A percentile compares a stretch with the other conserved stretches of the same genome.
Conservation (phyloP, 345 rosid species). For the Arabidopsis suecica region DNA sequence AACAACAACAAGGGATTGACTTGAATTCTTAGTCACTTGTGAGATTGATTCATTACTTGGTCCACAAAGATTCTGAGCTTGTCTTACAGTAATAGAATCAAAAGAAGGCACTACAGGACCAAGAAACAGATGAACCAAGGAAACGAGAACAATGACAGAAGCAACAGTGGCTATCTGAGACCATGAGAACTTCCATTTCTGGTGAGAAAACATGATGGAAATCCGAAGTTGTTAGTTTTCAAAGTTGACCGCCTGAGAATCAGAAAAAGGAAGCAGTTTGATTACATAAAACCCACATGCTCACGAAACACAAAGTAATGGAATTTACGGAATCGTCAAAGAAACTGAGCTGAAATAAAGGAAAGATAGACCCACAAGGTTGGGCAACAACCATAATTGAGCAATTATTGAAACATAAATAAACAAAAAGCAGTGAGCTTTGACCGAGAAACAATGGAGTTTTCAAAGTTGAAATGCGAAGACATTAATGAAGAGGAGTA, state of each 20-base stretch:
- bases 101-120: constrained; percentile 77
- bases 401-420: constrained; percentile 1
- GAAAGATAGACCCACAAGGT: constrained; percentile 11
- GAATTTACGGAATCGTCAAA: constrained; percentile 10
- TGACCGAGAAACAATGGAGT: constrained; percentile 34
- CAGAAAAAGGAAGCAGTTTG: constrained; percentile 17
- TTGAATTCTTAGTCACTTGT: constrained; percentile 34
- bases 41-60: constrained; percentile 54
- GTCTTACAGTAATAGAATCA: constrained; percentile 54
- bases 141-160: constrained; percentile 63
- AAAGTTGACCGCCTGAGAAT: constrained; percentile 37
- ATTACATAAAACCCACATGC: neutral
- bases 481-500: constrained; percentile 13
- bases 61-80: constrained; percentile 54
- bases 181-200: constrained; percentile 80
- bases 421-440: constrained; percentile 24
- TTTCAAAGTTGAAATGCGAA: constrained; percentile 8
- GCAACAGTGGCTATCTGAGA: constrained; percentile 64
- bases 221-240: constrained; percentile 10
- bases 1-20: constrained; percentile 38
- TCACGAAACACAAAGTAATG: constrained; percentile 21
- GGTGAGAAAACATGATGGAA: constrained; percentile 53
- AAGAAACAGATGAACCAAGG: constrained; percentile 72
- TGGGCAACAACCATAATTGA: constrained; percentile 8
- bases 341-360: constrained; percentile 21